Percentiles rank a stretch among this genome's conserved stretches.
Conservation (phyloP, 2,329 filamentous ascomycete genomes). For the Aspergillus nomiae region DNA sequence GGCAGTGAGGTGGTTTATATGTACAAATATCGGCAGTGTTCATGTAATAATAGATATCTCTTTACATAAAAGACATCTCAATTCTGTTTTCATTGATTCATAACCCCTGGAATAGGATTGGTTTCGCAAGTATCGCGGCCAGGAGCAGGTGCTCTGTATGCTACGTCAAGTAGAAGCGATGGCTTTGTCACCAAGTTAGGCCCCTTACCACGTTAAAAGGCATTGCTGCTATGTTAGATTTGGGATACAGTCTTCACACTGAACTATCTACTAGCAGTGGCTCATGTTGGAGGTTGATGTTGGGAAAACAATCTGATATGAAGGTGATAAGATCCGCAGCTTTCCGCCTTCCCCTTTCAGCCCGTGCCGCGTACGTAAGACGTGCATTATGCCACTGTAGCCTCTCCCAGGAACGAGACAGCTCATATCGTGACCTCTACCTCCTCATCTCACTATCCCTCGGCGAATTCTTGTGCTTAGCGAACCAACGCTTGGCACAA, state of each 20-base stretch:
- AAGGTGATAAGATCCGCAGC: neutral
- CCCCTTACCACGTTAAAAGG: no score
- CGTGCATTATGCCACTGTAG: slow-evolving; percentile 40
- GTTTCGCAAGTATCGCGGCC: no score
- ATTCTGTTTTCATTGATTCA: neutral
- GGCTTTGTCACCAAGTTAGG: no score
- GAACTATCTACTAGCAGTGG: no score
- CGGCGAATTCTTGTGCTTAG: neutral
- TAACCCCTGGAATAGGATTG: no score
- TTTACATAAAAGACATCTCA: neutral
- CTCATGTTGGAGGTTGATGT: no score
- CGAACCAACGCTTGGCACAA: neutral
- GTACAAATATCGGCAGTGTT: slow-evolving; percentile 3
- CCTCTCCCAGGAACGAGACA: slow-evolving; percentile 30
- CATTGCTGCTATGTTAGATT: no score
- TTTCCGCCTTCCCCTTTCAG: slow-evolving; percentile 27
- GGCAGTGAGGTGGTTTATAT: slow-evolving; percentile 1
- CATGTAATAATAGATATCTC: slow-evolving; percentile 2
- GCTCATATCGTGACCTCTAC: neutral
- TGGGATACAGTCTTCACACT: no score
- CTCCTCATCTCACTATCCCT: neutral
- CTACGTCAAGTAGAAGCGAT: no score
- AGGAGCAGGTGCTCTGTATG: no score
- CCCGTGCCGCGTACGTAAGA: slow-evolving; percentile 30
- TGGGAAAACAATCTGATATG: no score